Evolutionary conservation across 768 basidiomycete species (phyloP).

Genomic region (Macrocybe gigantea): DNA sequence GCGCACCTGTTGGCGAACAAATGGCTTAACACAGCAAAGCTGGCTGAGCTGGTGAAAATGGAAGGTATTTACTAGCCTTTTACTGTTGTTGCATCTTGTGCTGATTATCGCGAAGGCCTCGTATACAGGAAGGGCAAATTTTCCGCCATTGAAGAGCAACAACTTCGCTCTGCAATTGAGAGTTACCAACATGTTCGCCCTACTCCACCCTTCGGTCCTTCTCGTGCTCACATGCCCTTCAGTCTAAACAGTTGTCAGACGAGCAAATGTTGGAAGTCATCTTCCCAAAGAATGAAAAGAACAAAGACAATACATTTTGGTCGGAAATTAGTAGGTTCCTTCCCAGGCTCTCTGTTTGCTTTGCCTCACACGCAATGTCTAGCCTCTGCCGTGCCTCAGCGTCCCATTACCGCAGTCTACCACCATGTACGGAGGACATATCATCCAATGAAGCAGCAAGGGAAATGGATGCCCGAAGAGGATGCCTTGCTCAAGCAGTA

Average conservation of each 20-base stretch:
- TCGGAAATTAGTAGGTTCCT: conserved; percentile 62
- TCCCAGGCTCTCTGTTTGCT: background rate
- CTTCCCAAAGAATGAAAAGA: conserved; percentile 59
- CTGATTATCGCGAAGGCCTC: conserved; percentile 44
- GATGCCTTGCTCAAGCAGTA: conserved; percentile 61
- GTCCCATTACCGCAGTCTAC: conserved; percentile 81
- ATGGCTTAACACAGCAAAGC: conserved; percentile 68
- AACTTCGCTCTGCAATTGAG: conserved; percentile 59
- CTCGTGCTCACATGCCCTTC: background rate
- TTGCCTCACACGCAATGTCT: conserved; percentile 6
- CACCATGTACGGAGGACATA: conserved; percentile 68
- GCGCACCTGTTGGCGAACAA: conserved; percentile 69
- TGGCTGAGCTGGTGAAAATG: conserved; percentile 61
- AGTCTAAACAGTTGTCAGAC: conserved; percentile 48
- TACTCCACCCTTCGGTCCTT: background rate
- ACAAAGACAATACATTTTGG: conserved; percentile 69
- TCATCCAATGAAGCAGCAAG: conserved; percentile 67
- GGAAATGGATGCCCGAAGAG: conserved; percentile 64
- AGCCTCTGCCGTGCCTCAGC: conserved; percentile 69
- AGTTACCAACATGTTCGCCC: conserved; percentile 49
- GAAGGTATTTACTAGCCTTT: conserved; percentile 41
- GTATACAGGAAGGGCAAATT: conserved; percentile 88
- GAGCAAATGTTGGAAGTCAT: conserved; percentile 59
- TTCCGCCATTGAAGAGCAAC: conserved; percentile 69
- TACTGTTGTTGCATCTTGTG: background rate